Conservation (phyloP, 83 land plant genomes). For the Picea engelmannii region DNA sequence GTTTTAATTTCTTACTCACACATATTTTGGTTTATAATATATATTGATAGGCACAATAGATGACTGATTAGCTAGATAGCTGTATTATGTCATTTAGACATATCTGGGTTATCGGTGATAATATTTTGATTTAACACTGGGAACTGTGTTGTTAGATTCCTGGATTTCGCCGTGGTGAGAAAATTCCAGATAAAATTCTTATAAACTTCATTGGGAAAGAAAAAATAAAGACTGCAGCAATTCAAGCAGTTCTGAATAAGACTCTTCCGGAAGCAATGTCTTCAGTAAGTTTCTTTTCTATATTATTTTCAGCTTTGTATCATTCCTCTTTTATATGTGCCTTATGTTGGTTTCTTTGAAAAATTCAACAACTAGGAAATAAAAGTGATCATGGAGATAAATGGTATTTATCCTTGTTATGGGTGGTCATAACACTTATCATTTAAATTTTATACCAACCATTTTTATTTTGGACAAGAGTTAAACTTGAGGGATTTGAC, state of each 20-base stretch:
- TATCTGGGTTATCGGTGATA: not conserved
- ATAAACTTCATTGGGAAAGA: slow-evolving; percentile 71
- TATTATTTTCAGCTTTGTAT: not conserved
- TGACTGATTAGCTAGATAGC: not conserved
- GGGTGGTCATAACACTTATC: not conserved
- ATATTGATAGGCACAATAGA: not conserved
- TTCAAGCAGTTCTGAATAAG: slow-evolving; percentile 81
- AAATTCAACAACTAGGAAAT: not conserved
- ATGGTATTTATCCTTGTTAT: not conserved
- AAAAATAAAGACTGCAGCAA: slow-evolving; percentile 64
- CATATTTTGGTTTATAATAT: not conserved
- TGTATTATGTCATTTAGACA: not conserved
- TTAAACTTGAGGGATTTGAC: not conserved
- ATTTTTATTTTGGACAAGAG: not conserved
- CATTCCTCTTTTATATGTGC: not conserved
- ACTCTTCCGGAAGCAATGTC: slow-evolving; percentile 97
- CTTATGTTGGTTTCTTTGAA: not conserved
- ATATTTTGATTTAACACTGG: not conserved
- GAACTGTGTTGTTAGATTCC: slow-evolving; percentile 54
- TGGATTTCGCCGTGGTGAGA: slow-evolving; percentile 94
- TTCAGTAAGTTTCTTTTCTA: slow-evolving; percentile 54
- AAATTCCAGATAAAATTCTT: slow-evolving; percentile 79
- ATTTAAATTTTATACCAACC: not conserved
- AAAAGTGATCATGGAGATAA: not conserved
- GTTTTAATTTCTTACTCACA: not conserved